Evolutionary conservation across 108 stramenopile genomes (phyloP), one percentile per base, ranked within the genome.

Genomic region (Seminavis robusta): DNA sequence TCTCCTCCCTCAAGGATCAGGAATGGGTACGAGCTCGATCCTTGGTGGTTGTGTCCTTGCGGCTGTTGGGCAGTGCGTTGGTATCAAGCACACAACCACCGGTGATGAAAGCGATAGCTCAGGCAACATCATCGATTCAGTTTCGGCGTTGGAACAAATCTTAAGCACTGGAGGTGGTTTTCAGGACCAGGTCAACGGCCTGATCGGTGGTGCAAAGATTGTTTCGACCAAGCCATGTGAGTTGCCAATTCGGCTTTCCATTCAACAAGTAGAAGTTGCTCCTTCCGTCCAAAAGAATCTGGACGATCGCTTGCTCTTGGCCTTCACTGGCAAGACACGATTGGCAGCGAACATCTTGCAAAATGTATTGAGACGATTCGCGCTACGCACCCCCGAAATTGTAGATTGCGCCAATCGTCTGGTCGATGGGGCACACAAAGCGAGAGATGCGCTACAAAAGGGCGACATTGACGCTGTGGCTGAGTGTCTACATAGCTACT

Each of bases 141-240:
- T 90, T 15, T 39, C 86, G 27, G 70, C 64, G 56, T 56, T 92
- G 9, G 94, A 95, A 54, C 88, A 92, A 52, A 40, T 86, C 10
- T 63, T 92, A 10, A 80, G 82, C 1, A 86, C 88, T 6, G 90
- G 88, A 3, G 94, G 94, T 25, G 94, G 94, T 30, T 95, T 87
- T 82, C 94, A 95, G 62, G 94, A 92, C 52, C 86, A 95, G 60
- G 82, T 90, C 24, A 66, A 84, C 23, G 89, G 87, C 7, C 56
- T 74, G 30, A 26, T 82, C 29, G 77, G 74, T 33, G 83, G 83
- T 0, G 57, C 79, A n/a, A 89, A 89, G 41, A 55, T 77, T 15
- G 77, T 78, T 9, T 52, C 53, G 1, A 78, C 81, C 8, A 31
- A 61, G 33, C 49, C 67, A 21, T 17, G 47, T 37, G 33, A 53